A percentile compares a stretch with the other conserved stretches of the same genome.
Conservation (phyloP, 805 yeast genomes). For the Spathaspora hagerdaliae region DNA sequence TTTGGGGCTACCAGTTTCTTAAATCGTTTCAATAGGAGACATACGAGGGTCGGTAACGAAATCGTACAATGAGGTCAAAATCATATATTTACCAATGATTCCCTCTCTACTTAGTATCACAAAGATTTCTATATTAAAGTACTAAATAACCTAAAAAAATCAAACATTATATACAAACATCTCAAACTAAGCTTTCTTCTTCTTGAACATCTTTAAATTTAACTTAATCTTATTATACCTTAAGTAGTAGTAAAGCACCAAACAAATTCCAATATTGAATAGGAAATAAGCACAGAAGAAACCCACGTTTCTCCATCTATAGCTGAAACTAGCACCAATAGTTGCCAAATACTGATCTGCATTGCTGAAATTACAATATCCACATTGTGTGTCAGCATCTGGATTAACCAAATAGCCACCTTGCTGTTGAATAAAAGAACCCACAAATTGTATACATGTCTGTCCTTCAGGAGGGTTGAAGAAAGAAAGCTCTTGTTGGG, state of each 20-base stretch:
- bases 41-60: too few relatives aligned
- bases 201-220: background rate
- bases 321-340: constrained; percentile 39
- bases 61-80: too few relatives aligned
- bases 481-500: constrained; percentile 21
- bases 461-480: constrained; percentile 47
- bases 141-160: too few relatives aligned
- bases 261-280: constrained; percentile 36
- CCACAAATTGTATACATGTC: constrained; percentile 61
- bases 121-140: too few relatives aligned
- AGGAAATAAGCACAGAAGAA: constrained; percentile 52
- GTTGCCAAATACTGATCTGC: constrained; percentile 47
- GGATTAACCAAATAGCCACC: constrained; percentile 61
- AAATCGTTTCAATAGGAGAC: too few relatives aligned
- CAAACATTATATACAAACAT: too few relatives aligned
- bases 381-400: constrained; percentile 44
- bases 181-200: background rate
- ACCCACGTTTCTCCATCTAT: constrained; percentile 68
- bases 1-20: too few relatives aligned
- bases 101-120: too few relatives aligned
- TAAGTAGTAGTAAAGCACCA: constrained; percentile 6
- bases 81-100: too few relatives aligned
- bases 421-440: constrained; percentile 35
- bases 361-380: constrained; percentile 41
- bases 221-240: constrained; percentile 6